phyloP scores from a whole-genome alignment of 352 stramenopile genomes.

The Globisporangium splendens region DNA sequence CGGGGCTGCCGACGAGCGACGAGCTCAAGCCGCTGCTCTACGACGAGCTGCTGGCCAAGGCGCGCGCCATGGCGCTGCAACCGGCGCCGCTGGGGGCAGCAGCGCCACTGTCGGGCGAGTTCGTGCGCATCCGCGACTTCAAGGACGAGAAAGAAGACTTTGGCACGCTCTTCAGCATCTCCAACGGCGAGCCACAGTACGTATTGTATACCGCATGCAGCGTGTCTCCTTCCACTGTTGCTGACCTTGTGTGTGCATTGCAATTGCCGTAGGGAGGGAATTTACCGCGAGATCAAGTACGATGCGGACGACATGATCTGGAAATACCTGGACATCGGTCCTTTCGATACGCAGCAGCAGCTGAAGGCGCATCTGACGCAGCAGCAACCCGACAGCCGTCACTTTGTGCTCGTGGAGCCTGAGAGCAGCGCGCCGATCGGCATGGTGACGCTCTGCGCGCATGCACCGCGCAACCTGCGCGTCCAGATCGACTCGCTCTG shows the following conservation, averaged over 20 bases:
- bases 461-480: conserved; percentile 78
- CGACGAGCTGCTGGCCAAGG: conserved; percentile 74
- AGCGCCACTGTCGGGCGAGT: conserved; percentile 26
- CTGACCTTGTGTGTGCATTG: neutral
- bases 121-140: conserved; percentile 52
- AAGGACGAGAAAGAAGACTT: conserved; percentile 16
- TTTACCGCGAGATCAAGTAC: conserved; percentile 59
- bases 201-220: neutral
- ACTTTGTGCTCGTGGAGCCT: conserved; percentile 63
- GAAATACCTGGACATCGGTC: conserved; percentile 61
- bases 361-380: conserved; percentile 16
- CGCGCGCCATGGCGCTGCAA: conserved; percentile 25
- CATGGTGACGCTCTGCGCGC: conserved; percentile 69
- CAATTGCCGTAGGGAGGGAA: conserved; percentile 25
- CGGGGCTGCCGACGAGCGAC: conserved; percentile 56
- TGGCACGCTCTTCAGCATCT: conserved; percentile 39
- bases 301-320: conserved; percentile 81
- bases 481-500: conserved; percentile 79
- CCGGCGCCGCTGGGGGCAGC: conserved; percentile 29
- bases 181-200: conserved; percentile 37
- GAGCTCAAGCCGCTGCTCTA: conserved; percentile 85
- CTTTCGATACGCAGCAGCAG: conserved; percentile 34
- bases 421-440: conserved; percentile 54
- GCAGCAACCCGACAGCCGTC: conserved; percentile 11
- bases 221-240: neutral